Percentiles rank a stretch among this genome's conserved stretches.
These are phyloP conservation scores for Colletotrichum plurivorum DNA, from an alignment of 2,329 filamentous ascomycete genomes.

Conservation along the genomic window DNA sequence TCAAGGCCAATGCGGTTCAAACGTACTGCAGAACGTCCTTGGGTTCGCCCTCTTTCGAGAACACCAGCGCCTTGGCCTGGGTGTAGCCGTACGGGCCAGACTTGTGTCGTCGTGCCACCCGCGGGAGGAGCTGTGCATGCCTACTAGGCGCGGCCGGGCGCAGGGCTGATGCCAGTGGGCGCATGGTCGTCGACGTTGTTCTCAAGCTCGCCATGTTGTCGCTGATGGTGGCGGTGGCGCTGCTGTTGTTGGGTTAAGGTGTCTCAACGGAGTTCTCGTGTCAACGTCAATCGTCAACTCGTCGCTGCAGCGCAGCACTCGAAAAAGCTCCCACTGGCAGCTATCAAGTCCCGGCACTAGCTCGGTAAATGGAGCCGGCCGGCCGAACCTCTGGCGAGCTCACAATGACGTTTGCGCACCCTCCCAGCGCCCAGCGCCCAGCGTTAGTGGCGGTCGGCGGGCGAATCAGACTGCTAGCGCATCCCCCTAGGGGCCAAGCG, in stretches of 20 bases:
- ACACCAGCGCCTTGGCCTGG: conserved; percentile 86
- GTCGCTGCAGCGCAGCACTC: no score
- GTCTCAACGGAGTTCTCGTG: background rate
- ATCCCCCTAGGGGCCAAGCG: background rate
- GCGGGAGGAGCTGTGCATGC: conserved; percentile 37
- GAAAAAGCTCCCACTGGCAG: conserved; percentile 11
- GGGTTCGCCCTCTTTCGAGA: conserved; percentile 82
- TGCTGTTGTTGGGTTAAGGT: background rate
- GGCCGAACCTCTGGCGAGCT: conserved; percentile 27
- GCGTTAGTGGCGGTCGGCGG: background rate
- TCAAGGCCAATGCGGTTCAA: background rate
- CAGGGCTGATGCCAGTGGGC: conserved; percentile 36
- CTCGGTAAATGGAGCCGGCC: conserved; percentile 37
- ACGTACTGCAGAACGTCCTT: conserved; percentile 75
- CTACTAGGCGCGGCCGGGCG: conserved; percentile 9
- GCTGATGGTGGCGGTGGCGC: background rate
- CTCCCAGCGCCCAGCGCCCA: no score
- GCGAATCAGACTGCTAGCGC: conserved; percentile 28
- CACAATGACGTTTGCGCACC: conserved; percentile 34
- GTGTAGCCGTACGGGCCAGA: conserved; percentile 83
- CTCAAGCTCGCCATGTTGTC: conserved; percentile 33
- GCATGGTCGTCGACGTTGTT: conserved; percentile 27
- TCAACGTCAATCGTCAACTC: conserved; percentile 4
- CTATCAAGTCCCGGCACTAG: conserved; percentile 27
- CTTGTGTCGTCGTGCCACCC: conserved; percentile 58